Evolutionary conservation across 2,329 filamentous ascomycete species (phyloP), one percentile per base, ranked within the genome.

Genomic region (Colletotrichum eremochloae): DNA sequence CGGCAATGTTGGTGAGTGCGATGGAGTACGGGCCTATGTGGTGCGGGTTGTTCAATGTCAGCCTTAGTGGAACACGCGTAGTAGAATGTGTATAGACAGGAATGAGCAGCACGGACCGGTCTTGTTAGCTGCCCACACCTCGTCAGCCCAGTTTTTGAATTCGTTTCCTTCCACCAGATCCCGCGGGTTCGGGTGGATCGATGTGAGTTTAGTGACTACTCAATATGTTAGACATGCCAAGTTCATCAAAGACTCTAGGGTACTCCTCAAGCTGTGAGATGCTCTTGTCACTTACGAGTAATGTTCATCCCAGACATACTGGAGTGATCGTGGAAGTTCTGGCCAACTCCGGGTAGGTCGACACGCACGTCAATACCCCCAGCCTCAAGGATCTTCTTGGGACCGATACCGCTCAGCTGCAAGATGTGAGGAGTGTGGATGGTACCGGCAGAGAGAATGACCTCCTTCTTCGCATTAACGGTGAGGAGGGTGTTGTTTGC

Each of bases 341-440:
- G 78, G 18, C 85, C 86, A 7, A 87, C 87, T 3, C 80, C 82
- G 1, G 85, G 83, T 3, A 84, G 76, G 69, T 86, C 80, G 46
- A 82, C 78, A 1, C 83, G 71, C 0, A 83, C 75, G 0, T 78
- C 73, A 40, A 87, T 83, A 0, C 78, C 79, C 3, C 81, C 78
- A 2, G 76, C 69, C 15, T 77, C 67, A 3, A 87, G 76, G 4
- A 82, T 75, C 0, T 77, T 76, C 14, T 77, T 76, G 9, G 80
- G 78, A 0, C 85, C 85, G 29, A 87, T 81, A 20, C 85, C 84
- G 58, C 83, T 85, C 4, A 83, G 78, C 73, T 86, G 82, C 2
- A 86, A 78, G 0, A 87, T 75, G 50, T 84, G 81, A 52, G 77
- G 84, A 62, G 76, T 85, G 73, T 80, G 78, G 8, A 79, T 72